Base-by-base conservation (phyloP, 768 basidiomycete species). In the Podaxis rugospora region DNA sequence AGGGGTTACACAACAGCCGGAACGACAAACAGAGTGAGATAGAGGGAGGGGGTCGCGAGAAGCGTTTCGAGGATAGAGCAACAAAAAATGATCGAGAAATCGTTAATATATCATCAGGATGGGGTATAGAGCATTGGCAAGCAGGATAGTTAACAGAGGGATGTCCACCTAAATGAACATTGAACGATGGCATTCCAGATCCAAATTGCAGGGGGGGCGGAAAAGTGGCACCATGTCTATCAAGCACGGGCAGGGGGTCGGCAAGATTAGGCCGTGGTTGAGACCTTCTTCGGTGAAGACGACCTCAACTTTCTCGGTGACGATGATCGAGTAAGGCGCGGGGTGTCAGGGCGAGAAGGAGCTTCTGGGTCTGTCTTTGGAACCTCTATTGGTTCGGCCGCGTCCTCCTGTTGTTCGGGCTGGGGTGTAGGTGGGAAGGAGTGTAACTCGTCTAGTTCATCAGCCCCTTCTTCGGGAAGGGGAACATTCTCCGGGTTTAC, bases 401-500 rank as follows among this genome's bases (percentile, higher is more conserved):
- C 0, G 18, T 40, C 4, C 5, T 39, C 57, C 18, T 27, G 25
- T 18, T 44, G 39, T 10, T 40, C 25, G 32, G 36, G 37, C n/a
- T 51, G 25, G 18, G 49, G 50, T 16, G 47, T 13, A 2, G 59
- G 59, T 53, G 59, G 35, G 14, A 51, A 60, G 6, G 59, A 60
- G 4, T 28, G 39, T 14, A 57, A 51, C n/a, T 67, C 66, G 35
- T 66, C 65, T 21, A 62, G 36, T 36, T 66, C 65, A 1, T 51
- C 59, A 39, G 37, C 60, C 11, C 50, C 55, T 36, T 63, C 65
- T 10, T 56, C 59, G 25, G 65, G 65, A 25, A 66, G 56, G 35
- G 65, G 65, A 7, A 66, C 47, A 21, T 57, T 62, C 54, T 66
- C 65, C n/a, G 65, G 65, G 4, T 60, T 51, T 5, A 60, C 57